Evolutionary conservation across 208 protist species (phyloP), one percentile per base, ranked within the genome.

Genomic region (Trypanosoma mega): DNA sequence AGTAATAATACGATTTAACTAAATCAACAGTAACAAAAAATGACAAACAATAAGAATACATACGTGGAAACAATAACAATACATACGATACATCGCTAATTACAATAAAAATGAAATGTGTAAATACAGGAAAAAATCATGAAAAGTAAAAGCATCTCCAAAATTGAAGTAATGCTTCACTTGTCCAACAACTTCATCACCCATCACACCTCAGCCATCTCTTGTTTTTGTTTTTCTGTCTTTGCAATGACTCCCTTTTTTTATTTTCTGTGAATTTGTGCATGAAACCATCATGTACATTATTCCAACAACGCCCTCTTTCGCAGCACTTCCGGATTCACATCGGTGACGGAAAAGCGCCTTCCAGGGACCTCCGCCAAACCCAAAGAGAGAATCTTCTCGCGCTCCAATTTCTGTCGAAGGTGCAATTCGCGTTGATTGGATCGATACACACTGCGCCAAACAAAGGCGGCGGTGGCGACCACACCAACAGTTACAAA

Each of bases 371-470:
- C 75, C 23, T 88, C 85, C 0, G 30, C 27, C 12, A 92, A 53
- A 0, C 78, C 58, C 7, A 65, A 62, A 8, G 64, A n/a, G 2
- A 87, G 50, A 45, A 45, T 51, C 27, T 74, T 68, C 2, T 85
- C 63, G 30, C 64, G 51, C 11, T 75, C 60, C n/a, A 60, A 16
- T 0, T 68, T 60, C 9, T 73, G 67, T 0, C 72, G 75, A 12
- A 72, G 0, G 14, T 68, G 14, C 29, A 89, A 65, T 36, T 89
- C 80, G 0, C 57, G 48, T 20, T 89, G 78, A 64, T 92, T 92
- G 12, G 69, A 68, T 21, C 66, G 58, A 60, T 90, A 92, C 29
- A 87, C 65, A 5, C 65, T 41, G 2, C 77, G 43, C 82, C 85
- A 92, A 0, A 59, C 66, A 6, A 72, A 53, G 12, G 45, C 76